These are phyloP conservation scores for Rubia peregrina DNA, from an alignment of 305 asterid genomes.

Conservation along the genomic window DNA sequence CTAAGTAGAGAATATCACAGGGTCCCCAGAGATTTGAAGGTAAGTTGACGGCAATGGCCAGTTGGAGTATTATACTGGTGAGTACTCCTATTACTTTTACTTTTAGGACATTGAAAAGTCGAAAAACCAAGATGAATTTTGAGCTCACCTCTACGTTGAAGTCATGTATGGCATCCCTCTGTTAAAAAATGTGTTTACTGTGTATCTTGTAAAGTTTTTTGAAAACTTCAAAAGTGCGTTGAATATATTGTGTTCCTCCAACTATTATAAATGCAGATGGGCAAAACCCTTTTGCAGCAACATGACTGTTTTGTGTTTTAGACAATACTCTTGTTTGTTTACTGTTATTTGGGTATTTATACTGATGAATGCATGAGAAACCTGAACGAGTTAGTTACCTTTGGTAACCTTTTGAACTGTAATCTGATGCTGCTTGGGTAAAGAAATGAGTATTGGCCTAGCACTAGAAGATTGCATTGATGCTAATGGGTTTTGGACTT, in stretches of 20 bases:
- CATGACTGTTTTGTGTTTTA: background rate
- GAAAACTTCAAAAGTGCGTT: background rate
- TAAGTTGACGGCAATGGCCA: background rate
- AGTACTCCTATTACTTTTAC: background rate
- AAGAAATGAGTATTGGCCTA: no score
- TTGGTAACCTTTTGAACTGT: background rate
- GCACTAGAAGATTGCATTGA: no score
- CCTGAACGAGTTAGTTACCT: background rate
- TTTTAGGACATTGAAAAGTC: background rate
- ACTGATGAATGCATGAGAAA: background rate
- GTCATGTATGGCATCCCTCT: background rate
- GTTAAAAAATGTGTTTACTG: background rate
- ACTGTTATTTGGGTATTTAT: background rate
- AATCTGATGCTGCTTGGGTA: background rate
- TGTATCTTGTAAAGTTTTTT: background rate
- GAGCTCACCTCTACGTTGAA: background rate
- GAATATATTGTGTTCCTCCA: background rate
- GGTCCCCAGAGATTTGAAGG: background rate
- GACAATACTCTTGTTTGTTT: background rate
- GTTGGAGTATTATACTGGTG: background rate
- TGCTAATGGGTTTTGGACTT: background rate
- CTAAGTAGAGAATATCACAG: background rate
- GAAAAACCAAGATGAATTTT: background rate
- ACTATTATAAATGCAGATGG: no score
- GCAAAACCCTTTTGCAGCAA: no score